Conservation (phyloP, 2,329 filamentous ascomycete genomes). For the Curvularia spicifera region DNA sequence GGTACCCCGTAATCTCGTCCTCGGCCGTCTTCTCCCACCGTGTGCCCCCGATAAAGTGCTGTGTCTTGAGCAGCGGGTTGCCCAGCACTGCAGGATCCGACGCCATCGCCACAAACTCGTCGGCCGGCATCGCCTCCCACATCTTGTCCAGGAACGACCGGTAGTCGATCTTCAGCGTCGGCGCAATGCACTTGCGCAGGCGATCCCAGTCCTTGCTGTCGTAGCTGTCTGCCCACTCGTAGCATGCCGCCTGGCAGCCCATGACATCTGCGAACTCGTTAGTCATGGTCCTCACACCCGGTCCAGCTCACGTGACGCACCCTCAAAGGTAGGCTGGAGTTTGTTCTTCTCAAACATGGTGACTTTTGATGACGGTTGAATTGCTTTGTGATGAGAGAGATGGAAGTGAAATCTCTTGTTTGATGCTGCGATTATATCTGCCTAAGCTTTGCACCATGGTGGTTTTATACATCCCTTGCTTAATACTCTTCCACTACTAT, state of each 20-base stretch:
- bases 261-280: slow-evolving; percentile 53
- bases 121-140: slow-evolving; percentile 64
- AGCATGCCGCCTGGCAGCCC: slow-evolving; percentile 58
- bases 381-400: background rate
- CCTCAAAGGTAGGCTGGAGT: slow-evolving; percentile 46
- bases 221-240: slow-evolving; percentile 71
- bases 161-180: slow-evolving; percentile 73
- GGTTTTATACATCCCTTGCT: slow-evolving; percentile 30
- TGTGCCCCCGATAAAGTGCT: slow-evolving; percentile 63
- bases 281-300: slow-evolving; percentile 16
- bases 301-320: slow-evolving; percentile 23
- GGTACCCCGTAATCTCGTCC: slow-evolving; percentile 59
- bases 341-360: slow-evolving; percentile 41
- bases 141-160: slow-evolving; percentile 61
- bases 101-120: slow-evolving; percentile 61
- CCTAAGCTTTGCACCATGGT: slow-evolving; percentile 6
- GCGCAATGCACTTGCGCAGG: slow-evolving; percentile 67
- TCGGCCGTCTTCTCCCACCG: slow-evolving; percentile 59
- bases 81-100: slow-evolving; percentile 61
- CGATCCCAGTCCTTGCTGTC: slow-evolving; percentile 70
- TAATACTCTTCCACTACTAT: slow-evolving; percentile 10
- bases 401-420: slow-evolving; percentile 1
- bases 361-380: slow-evolving; percentile 5
- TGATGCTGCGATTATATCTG: slow-evolving; percentile 4
- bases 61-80: slow-evolving; percentile 61